Conservation (phyloP, 1,284 basidiomycete species). For the Lentinula novae-zelandiae region DNA sequence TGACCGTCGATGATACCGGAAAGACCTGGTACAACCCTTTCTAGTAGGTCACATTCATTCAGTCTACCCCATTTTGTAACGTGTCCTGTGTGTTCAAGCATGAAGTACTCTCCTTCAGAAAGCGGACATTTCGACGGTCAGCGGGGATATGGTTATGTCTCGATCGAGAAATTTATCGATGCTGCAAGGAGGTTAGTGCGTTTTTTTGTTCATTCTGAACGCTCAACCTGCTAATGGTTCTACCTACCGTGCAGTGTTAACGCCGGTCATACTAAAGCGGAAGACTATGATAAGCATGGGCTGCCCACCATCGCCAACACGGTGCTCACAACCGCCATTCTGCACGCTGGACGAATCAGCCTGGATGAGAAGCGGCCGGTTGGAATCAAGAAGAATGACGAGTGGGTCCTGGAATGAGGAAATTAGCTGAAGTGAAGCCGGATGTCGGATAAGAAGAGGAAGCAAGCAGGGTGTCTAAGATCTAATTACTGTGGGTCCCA, state of each 20-base stretch:
- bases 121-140: conserved; percentile 92
- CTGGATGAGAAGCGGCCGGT: conserved; percentile 86
- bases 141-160: conserved; percentile 87
- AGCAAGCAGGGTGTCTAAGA: background rate
- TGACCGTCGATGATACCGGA: conserved; percentile 79
- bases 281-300: conserved; percentile 75
- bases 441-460: background rate
- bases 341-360: conserved; percentile 86
- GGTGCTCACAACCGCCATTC: conserved; percentile 87
- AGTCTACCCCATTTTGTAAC: conserved; percentile 5
- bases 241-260: conserved; percentile 65
- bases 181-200: conserved; percentile 28
- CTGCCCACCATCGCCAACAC: conserved; percentile 88
- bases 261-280: conserved; percentile 57
- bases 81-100: conserved; percentile 39
- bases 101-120: conserved; percentile 92
- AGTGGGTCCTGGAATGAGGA: conserved; percentile 68
- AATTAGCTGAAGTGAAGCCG: background rate
- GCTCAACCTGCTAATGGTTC: background rate
- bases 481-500: conserved; percentile 2
- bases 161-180: conserved; percentile 90
- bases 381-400: conserved; percentile 63
- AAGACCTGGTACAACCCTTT: conserved; percentile 87
- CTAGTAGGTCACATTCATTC: conserved; percentile 55
- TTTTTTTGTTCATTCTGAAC: background rate